These are phyloP conservation scores for Talaromyces piceae DNA, from an alignment of 2,329 filamentous ascomycete species.

Conservation along the genomic window DNA sequence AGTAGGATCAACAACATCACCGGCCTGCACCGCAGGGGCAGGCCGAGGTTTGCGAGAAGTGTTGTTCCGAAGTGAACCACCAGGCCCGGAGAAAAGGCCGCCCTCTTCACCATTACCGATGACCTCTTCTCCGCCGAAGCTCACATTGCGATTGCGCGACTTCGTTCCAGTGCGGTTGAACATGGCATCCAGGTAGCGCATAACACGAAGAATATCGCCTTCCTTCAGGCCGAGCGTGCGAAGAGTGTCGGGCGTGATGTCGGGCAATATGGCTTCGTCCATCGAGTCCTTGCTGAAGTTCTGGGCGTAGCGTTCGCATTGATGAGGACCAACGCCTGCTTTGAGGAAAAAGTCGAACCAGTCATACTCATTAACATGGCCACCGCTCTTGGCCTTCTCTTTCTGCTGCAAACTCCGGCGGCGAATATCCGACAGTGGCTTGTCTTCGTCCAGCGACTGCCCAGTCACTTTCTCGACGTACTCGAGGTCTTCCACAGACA, in stretches of 20 bases:
- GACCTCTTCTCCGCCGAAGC: conserved; percentile 46
- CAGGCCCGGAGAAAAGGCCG: conserved; percentile 85
- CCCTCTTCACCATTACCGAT: conserved; percentile 50
- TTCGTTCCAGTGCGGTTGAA: conserved; percentile 56
- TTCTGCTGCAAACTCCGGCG: conserved; percentile 32
- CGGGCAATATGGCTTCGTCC: conserved; percentile 85
- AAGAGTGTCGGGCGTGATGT: conserved; percentile 75
- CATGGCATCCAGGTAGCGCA: conserved; percentile 77
- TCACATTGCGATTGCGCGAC: conserved; percentile 50
- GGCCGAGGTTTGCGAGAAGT: conserved; percentile 78
- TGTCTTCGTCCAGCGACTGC: conserved; percentile 82
- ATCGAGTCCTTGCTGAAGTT: conserved; percentile 88
- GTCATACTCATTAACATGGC: conserved; percentile 59
- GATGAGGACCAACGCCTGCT: conserved; percentile 82
- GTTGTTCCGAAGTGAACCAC: conserved; percentile 87
- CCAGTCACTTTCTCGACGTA: conserved; percentile 88
- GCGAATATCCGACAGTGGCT: conserved; percentile 77
- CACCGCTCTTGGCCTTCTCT: conserved; percentile 6
- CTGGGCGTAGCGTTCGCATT: conserved; percentile 89
- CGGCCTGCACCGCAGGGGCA: conserved; percentile 75
- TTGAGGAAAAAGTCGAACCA: conserved; percentile 98
- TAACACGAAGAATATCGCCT: conserved; percentile 92
- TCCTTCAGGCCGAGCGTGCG: conserved; percentile 89
- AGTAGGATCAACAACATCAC: conserved; percentile 79
- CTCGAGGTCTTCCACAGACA: conserved; percentile 91